These are phyloP conservation scores for Zygosaccharomyces gambellarensis DNA, from an alignment of 805 yeast species.

Conservation along the genomic window DNA sequence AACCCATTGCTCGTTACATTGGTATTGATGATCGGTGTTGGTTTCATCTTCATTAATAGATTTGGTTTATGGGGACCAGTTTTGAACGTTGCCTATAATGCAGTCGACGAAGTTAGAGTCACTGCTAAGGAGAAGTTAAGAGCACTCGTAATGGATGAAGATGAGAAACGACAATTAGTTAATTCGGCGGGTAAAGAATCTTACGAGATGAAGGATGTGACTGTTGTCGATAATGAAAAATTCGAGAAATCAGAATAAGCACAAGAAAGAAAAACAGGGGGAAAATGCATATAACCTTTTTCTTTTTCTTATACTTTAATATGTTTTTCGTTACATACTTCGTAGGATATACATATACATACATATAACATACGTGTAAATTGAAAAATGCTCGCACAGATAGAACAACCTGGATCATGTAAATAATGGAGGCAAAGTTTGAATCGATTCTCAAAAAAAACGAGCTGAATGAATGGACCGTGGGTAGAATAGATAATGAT, in stretches of 20 bases:
- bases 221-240: constrained; percentile 19
- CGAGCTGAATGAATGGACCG: constrained; percentile 3
- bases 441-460: neutral
- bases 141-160: constrained; percentile 53
- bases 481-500: constrained; percentile 2
- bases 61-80: constrained; percentile 78
- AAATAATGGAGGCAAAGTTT: neutral
- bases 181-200: constrained; percentile 17
- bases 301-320: neutral
- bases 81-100: constrained; percentile 50
- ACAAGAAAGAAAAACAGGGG: neutral
- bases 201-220: constrained; percentile 34
- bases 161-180: constrained; percentile 18
- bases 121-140: constrained; percentile 56
- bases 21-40: constrained; percentile 52
- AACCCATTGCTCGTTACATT: constrained; percentile 79
- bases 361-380: neutral
- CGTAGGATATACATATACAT: neutral
- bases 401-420: neutral
- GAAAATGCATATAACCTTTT: neutral
- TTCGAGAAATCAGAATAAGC: neutral
- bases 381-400: neutral
- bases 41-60: constrained; percentile 59
- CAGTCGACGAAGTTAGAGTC: constrained; percentile 50
- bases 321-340: neutral